phyloP scores from a whole-genome alignment of 2,329 filamentous ascomycete species.

The Aotearoamyces nothofagi region DNA sequence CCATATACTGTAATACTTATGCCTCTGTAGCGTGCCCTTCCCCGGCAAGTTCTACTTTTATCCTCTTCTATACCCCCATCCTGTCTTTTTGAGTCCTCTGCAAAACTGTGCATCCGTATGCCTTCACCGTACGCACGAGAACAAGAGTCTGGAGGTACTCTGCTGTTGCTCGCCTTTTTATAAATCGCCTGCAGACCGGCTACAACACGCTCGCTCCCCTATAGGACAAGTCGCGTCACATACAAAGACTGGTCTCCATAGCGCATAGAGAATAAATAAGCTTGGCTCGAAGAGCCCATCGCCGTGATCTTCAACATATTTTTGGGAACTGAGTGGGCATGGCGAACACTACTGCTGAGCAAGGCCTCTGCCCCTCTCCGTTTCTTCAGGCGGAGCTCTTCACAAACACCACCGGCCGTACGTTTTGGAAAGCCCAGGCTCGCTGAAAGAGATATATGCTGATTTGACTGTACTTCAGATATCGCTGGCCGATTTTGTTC shows the following conservation, averaged over 20 bases:
- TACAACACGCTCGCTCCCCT: not conserved
- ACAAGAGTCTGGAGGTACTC: not conserved
- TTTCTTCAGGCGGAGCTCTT: slow-evolving; percentile 53
- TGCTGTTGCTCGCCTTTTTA: not conserved
- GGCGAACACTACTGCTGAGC: not conserved
- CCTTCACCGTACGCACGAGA: not conserved
- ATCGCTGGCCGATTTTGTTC: slow-evolving; percentile 42
- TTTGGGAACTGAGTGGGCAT: not conserved
- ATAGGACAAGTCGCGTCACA: not conserved
- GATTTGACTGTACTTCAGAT: slow-evolving; percentile 21
- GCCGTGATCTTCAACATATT: not conserved
- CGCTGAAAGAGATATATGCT: slow-evolving; percentile 6
- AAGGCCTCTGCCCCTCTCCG: slow-evolving; percentile 47
- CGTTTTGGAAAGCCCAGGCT: slow-evolving; percentile 14
- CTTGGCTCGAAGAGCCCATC: not conserved
- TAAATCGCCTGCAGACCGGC: not conserved
- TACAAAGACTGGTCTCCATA: not conserved
- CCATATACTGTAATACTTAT: no score
- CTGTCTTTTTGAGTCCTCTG: not conserved
- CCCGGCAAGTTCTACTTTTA: no score
- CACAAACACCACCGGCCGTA: slow-evolving; percentile 49
- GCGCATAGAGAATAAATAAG: no score
- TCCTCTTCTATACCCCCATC: not conserved
- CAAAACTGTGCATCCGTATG: not conserved
- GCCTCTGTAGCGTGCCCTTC: no score